Evolutionary conservation across 345 rosid genomes (phyloP).

Genomic region (Excoecaria agallocha): DNA sequence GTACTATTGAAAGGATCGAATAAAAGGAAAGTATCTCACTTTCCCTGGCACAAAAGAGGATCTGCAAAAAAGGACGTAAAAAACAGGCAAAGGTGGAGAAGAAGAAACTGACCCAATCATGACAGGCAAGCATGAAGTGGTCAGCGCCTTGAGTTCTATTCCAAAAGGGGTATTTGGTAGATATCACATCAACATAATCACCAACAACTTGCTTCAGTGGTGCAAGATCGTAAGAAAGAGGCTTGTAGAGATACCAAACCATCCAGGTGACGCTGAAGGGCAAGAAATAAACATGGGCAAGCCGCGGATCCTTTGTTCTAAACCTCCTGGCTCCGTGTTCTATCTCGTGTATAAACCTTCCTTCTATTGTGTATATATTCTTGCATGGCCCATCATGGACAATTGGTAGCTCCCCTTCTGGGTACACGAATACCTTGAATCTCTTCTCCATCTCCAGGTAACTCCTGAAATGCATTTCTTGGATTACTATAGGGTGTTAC

Average conservation of each 20-base stretch:
- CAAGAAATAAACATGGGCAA: conserved; percentile 75
- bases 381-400: conserved; percentile 88
- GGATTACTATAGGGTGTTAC: not conserved
- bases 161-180: conserved; percentile 73
- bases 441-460: conserved; percentile 82
- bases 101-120: conserved; percentile 64
- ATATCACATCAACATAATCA: conserved; percentile 60
- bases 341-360: conserved; percentile 78
- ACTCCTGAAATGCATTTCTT: conserved; percentile 43
- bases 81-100: not conserved
- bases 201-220: conserved; percentile 58
- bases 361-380: conserved; percentile 72
- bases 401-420: conserved; percentile 74
- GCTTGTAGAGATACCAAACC: conserved; percentile 60
- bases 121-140: conserved; percentile 90
- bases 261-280: conserved; percentile 83
- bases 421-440: conserved; percentile 81
- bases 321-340: conserved; percentile 52
- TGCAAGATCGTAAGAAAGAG: conserved; percentile 31
- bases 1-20: not conserved
- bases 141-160: conserved; percentile 72
- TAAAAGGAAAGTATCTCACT: not conserved
- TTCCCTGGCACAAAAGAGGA: not conserved
- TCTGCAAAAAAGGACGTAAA: not conserved
- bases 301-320: conserved; percentile 47